These are phyloP conservation scores for Phytophthora sojae DNA, from an alignment of 352 stramenopile genomes.

Conservation along the genomic window DNA sequence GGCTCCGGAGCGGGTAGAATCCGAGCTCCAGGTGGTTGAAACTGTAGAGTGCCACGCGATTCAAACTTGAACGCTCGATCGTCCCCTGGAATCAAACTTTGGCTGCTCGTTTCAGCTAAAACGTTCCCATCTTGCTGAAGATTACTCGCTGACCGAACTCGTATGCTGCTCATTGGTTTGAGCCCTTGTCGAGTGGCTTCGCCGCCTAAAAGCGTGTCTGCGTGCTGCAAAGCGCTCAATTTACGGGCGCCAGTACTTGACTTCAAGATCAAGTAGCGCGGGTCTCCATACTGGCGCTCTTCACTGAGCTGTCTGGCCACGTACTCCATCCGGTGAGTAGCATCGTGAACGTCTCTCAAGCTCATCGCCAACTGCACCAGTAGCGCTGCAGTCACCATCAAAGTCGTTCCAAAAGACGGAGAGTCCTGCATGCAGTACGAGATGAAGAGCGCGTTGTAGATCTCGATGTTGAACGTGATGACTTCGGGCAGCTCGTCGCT, in stretches of 20 bases:
- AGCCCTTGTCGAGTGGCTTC: neutral
- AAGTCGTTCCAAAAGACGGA: constrained; percentile 23
- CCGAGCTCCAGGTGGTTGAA: neutral
- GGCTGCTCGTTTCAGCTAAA: neutral
- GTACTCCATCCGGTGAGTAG: constrained; percentile 5
- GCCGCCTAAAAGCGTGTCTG: neutral
- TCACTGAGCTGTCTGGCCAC: constrained; percentile 6
- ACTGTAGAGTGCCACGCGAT: neutral
- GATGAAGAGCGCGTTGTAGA: constrained; percentile 39
- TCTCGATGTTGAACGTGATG: constrained; percentile 33
- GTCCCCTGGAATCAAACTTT: neutral
- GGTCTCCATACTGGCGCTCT: constrained; percentile 6
- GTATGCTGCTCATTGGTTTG: neutral
- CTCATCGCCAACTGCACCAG: constrained; percentile 20
- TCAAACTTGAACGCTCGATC: constrained; percentile 7
- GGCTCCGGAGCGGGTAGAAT: constrained; percentile 13
- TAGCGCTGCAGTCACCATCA: constrained; percentile 19
- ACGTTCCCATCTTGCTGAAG: neutral
- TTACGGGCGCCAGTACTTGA: constrained; percentile 14
- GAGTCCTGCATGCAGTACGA: constrained; percentile 42
- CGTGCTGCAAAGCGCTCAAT: constrained; percentile 10
- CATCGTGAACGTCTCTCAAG: constrained; percentile 20
- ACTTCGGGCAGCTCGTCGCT: constrained; percentile 33
- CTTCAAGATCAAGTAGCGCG: constrained; percentile 2
- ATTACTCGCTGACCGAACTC: neutral